Conservation (phyloP, 345 rosid species). For the Lenwebbia sp. region DNA sequence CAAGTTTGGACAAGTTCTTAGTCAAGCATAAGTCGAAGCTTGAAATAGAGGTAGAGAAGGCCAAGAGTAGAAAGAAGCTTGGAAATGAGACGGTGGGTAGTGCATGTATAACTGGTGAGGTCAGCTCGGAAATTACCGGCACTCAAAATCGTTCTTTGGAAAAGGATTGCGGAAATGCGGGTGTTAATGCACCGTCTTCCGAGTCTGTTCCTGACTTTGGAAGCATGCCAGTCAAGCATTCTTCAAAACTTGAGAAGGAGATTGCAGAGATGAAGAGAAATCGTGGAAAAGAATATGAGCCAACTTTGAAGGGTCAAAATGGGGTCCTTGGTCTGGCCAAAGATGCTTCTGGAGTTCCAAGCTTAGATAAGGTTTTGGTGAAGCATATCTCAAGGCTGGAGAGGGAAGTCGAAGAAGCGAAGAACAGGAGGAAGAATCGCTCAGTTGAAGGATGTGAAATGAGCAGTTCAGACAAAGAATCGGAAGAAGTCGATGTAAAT, state of each 20-base stretch:
- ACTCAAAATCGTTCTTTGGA: background rate
- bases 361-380: constrained; percentile 69
- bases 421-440: constrained; percentile 32
- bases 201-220: constrained; percentile 38
- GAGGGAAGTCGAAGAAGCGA: constrained; percentile 78
- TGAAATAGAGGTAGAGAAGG: constrained; percentile 36
- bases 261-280: constrained; percentile 24
- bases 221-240: constrained; percentile 31
- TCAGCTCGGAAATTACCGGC: background rate
- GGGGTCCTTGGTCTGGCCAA: background rate
- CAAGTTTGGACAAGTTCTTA: constrained; percentile 49
- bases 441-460: constrained; percentile 1
- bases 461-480: background rate
- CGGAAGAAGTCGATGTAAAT: background rate
- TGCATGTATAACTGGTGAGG: background rate
- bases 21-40: constrained; percentile 53
- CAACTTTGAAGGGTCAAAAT: constrained; percentile 13
- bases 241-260: constrained; percentile 34
- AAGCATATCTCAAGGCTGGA: constrained; percentile 71
- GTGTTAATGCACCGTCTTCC: constrained; percentile 2
- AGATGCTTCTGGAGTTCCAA: constrained; percentile 29
- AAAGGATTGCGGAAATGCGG: background rate
- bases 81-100: constrained; percentile 34
- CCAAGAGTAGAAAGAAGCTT: background rate
- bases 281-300: constrained; percentile 13